Percentiles rank a stretch among this genome's conserved stretches.
phyloP scores from a whole-genome alignment of 2,329 filamentous ascomycete genomes.

The Penicillium sp. region DNA sequence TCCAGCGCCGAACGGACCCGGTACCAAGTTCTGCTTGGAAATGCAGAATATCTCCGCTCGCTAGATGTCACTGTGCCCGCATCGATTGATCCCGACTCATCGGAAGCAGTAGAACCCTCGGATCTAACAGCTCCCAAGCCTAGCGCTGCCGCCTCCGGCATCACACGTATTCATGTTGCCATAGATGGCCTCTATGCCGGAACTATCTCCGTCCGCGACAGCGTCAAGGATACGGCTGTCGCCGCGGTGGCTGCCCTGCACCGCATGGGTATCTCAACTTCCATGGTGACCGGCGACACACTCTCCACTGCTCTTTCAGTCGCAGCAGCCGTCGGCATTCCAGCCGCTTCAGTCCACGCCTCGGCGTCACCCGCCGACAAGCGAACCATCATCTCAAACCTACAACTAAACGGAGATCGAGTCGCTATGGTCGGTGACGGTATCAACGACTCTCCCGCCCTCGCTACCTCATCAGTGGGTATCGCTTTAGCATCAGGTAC shows the following conservation, averaged over 20 bases:
- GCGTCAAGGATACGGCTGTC: slow-evolving; percentile 79
- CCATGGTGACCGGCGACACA: slow-evolving; percentile 93
- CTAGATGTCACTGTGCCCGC: slow-evolving; percentile 57
- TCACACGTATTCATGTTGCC: slow-evolving; percentile 86
- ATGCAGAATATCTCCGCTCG: slow-evolving; percentile 68
- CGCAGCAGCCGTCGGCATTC: slow-evolving; percentile 75
- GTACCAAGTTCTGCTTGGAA: slow-evolving; percentile 80
- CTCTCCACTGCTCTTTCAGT: slow-evolving; percentile 77
- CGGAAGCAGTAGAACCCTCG: slow-evolving; percentile 16
- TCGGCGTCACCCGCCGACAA: slow-evolving; percentile 91
- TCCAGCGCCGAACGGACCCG: slow-evolving; percentile 62
- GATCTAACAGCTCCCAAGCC: slow-evolving; percentile 30
- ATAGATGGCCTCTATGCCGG: slow-evolving; percentile 79
- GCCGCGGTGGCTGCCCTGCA: slow-evolving; percentile 77
- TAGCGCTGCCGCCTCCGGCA: slow-evolving; percentile 54
- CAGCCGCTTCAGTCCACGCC: slow-evolving; percentile 69
- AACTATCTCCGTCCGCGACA: slow-evolving; percentile 78
- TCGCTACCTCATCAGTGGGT: slow-evolving; percentile 86
- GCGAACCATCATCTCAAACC: slow-evolving; percentile 71
- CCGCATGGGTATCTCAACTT: slow-evolving; percentile 77
- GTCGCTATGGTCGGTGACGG: slow-evolving; percentile 98
- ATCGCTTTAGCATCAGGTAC: slow-evolving; percentile 91
- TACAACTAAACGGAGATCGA: slow-evolving; percentile 69
- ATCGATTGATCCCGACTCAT: slow-evolving; percentile 36
- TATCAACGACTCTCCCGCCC: slow-evolving; percentile 94